Conservation (phyloP, 306 rosid species). For the Sicyos edulis region DNA sequence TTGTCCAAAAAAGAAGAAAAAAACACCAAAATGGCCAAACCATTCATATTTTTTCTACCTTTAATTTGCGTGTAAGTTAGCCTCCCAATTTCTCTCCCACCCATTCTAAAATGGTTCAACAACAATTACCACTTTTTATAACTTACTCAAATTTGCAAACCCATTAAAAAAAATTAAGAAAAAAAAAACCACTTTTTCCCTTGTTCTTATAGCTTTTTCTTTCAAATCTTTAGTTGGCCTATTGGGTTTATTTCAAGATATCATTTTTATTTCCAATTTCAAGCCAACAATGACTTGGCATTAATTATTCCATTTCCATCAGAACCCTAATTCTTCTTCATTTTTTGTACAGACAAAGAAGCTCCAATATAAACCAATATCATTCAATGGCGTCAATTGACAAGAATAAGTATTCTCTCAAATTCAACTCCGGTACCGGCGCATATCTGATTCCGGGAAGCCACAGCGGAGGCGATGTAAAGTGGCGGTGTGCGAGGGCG, state of each 20-base stretch:
- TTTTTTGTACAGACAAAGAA: background rate
- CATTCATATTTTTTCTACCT: conserved; percentile 6
- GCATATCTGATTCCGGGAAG: background rate
- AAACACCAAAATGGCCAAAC: background rate
- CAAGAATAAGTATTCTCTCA: background rate
- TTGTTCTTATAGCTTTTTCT: background rate
- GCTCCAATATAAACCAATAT: background rate
- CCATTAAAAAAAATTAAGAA: too few relatives aligned
- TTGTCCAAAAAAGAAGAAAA: background rate
- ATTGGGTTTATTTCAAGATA: conserved; percentile 9
- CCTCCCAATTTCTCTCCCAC: conserved; percentile 32
- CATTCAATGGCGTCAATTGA: background rate
- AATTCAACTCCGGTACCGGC: background rate
- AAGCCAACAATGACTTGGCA: conserved; percentile 4
- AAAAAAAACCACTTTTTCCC: too few relatives aligned
- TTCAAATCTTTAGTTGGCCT: conserved; percentile 28
- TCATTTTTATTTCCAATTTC: conserved; percentile 3
- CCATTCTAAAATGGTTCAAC: conserved; percentile 42
- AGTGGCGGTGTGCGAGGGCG: conserved; percentile 14
- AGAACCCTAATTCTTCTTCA: too few relatives aligned
- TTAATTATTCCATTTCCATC: background rate
- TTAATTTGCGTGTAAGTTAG: conserved; percentile 29
- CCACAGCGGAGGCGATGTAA: background rate
- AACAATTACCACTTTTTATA: background rate
- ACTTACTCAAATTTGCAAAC: background rate